These are phyloP conservation scores for Lasiodiplodia theobromae DNA, from an alignment of 2,329 filamentous ascomycete genomes.

Conservation along the genomic window DNA sequence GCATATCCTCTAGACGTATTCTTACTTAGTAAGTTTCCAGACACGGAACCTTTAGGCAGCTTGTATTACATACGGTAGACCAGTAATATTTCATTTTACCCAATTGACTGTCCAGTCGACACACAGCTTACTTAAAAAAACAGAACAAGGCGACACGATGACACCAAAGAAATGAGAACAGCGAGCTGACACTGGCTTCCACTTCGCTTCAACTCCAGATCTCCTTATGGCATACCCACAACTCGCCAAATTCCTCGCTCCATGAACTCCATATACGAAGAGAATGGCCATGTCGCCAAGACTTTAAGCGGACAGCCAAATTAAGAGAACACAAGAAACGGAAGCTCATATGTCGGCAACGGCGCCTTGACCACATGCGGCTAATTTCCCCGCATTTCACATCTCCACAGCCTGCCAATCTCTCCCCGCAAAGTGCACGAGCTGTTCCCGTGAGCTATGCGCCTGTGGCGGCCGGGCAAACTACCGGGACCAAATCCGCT, in stretches of 20 bases:
- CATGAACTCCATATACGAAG: background rate
- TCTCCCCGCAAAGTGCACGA: background rate
- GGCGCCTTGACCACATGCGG: constrained; percentile 9
- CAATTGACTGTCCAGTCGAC: too few relatives aligned
- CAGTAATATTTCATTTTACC: too few relatives aligned
- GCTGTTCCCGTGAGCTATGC: background rate
- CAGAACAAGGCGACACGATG: too few relatives aligned
- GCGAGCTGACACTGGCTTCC: too few relatives aligned
- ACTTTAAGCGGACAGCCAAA: background rate
- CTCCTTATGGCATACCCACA: background rate
- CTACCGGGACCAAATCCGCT: background rate
- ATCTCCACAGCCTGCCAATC: background rate
- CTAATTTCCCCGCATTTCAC: constrained; percentile 16
- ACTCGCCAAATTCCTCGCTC: background rate
- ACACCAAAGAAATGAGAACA: too few relatives aligned
- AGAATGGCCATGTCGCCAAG: background rate
- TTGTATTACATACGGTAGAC: too few relatives aligned
- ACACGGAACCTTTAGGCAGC: too few relatives aligned
- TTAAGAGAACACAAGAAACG: background rate
- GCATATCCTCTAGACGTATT: too few relatives aligned
- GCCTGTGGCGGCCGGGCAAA: background rate
- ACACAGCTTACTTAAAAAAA: too few relatives aligned
- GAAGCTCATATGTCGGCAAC: background rate
- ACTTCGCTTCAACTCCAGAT: background rate
- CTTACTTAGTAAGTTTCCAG: too few relatives aligned